Base-by-base conservation (phyloP, 371 early-diverging fungal genomes). In the Vittaforma corneae region DNA sequence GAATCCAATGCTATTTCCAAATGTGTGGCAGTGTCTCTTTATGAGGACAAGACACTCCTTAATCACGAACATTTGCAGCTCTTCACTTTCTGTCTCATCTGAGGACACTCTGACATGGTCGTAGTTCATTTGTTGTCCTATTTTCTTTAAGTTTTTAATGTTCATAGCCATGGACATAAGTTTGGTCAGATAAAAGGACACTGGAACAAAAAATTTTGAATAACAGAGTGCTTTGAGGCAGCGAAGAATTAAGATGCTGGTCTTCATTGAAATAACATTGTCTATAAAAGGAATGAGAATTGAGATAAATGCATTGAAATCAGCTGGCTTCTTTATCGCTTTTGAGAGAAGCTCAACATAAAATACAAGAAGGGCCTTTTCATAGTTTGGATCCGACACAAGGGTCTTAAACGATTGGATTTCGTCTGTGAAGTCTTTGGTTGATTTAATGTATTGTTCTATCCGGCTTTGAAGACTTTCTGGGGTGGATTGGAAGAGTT, bases 11-110 rank as follows among this genome's bases (percentile, higher is more conserved):
- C n/a, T 30, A 16, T 2, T 52, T 4, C 37, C 11, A 16, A 56
- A 38, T n/a, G 18, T 9, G 3, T 2, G 9, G 18, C 5, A 26
- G 3, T 35, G 22, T 2, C 3, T 3, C 16, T 30, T 28, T 6
- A 63, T 52, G 3, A 64, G 6, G 4, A 20, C 18, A n/a, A 63
- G 4, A 22, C 5, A 6, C 52, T 63, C 64, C 5, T 38, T 28
- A 2, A 35, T 46, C 6, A 63, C 37, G 44, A 63, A 63, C 3
- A 29, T 5, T 2, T 63, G 37, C 29, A 63, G 42, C 37, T 58
- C 64, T 28, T 58, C 52, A 55, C 6, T 61, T 24, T 53, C 32
- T 11, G 56, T 5, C 16, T 60, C 52, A 45, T 63, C 64, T 20
- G 4, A 32, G 37, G 18, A 24, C 2, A 63, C 6, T n/a, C 50